phyloP scores from a whole-genome alignment of 106 monocot species.

The Vanilla planifolia region DNA sequence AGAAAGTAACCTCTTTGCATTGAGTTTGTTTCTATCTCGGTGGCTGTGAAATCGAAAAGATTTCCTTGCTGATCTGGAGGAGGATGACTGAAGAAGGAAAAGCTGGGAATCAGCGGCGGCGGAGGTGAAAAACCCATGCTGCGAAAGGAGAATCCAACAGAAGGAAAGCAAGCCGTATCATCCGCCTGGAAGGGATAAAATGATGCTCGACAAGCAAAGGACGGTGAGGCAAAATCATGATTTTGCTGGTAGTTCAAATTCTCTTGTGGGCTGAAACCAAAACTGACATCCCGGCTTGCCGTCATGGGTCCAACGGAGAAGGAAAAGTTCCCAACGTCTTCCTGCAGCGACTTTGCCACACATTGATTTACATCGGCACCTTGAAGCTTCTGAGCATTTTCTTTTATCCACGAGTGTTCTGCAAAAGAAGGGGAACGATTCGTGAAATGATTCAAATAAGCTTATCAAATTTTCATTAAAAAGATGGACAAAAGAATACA shows the following conservation, averaged over 20 bases:
- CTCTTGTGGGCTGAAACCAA: constrained; percentile 26
- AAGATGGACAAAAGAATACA: not conserved
- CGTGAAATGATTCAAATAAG: not conserved
- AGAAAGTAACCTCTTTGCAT: constrained; percentile 29
- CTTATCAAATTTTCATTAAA: not conserved
- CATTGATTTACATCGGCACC: constrained; percentile 3
- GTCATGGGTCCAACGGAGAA: constrained; percentile 34
- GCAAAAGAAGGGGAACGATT: constrained; percentile 5
- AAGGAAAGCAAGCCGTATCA: constrained; percentile 10
- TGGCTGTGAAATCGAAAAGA: constrained; percentile 1
- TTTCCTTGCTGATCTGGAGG: constrained; percentile 20
- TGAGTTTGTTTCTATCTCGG: not conserved
- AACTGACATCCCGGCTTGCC: constrained; percentile 53
- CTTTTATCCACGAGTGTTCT: constrained; percentile 84
- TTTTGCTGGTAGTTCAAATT: constrained; percentile 13
- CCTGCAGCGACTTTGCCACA: not conserved
- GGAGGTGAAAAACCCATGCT: constrained; percentile 21
- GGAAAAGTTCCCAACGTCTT: constrained; percentile 24
- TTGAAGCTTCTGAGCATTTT: constrained; percentile 21
- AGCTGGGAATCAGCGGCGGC: constrained; percentile 38
- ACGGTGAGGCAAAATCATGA: constrained; percentile 32
- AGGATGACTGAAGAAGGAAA: constrained; percentile 53
- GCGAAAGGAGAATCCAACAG: constrained; percentile 51
- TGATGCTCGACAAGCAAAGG: constrained; percentile 58
- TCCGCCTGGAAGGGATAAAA: constrained; percentile 47